Conservation (phyloP, 177 flowering plant species). For the Telopea speciosissima region DNA sequence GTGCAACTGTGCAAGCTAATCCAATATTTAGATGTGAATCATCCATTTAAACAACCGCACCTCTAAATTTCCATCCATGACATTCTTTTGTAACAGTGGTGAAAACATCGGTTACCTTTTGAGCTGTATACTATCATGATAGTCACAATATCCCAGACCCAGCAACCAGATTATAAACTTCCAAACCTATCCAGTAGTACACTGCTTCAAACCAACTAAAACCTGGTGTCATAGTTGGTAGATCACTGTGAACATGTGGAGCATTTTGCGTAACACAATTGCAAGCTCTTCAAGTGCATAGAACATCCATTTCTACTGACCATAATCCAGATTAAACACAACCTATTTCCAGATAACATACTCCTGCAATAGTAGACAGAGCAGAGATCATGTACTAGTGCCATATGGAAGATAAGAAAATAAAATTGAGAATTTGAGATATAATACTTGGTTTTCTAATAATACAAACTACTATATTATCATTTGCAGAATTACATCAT, state of each 20-base stretch:
- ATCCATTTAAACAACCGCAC: constrained; percentile 28
- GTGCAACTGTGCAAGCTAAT: constrained; percentile 24
- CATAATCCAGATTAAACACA: constrained; percentile 17
- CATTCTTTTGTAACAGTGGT: constrained; percentile 17
- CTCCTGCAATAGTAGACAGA: constrained; percentile 8
- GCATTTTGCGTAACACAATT: constrained; percentile 21
- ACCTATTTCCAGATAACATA: constrained; percentile 21
- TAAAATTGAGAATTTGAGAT: too few relatives aligned
- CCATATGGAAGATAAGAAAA: too few relatives aligned
- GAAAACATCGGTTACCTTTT: constrained; percentile 8
- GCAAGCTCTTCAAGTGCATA: constrained; percentile 22
- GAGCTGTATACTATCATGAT: constrained; percentile 16
- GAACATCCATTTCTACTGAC: constrained; percentile 20
- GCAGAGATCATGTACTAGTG: too few relatives aligned
- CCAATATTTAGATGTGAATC: constrained; percentile 27
- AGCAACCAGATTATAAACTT: constrained; percentile 22
- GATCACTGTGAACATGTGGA: constrained; percentile 15
- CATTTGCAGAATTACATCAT: too few relatives aligned
- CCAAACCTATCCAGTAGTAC: constrained; percentile 23
- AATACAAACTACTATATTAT: too few relatives aligned
- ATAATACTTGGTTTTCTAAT: too few relatives aligned
- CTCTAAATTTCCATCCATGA: constrained; percentile 21
- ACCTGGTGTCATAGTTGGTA: constrained; percentile 20
- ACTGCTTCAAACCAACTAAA: constrained; percentile 22
- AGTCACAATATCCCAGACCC: constrained; percentile 14